These are phyloP conservation scores for Clitocybe nebularis DNA, from an alignment of 1,284 basidiomycete genomes.

Conservation along the genomic window DNA sequence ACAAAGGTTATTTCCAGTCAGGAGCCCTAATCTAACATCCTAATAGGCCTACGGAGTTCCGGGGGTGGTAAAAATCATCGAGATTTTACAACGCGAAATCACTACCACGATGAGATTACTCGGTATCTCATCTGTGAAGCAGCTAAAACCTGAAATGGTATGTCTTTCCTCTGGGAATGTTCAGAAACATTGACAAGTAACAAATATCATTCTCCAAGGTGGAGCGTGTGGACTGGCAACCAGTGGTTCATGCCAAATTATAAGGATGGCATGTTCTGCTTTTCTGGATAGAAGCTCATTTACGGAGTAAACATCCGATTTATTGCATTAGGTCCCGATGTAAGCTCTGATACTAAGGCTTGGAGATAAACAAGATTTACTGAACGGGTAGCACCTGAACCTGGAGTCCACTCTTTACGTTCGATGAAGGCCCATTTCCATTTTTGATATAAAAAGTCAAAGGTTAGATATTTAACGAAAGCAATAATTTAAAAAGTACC, in stretches of 20 bases:
- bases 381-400: slow-evolving; percentile 33
- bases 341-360: slow-evolving; percentile 32
- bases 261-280: too few species aligned
- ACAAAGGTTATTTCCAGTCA: slow-evolving; percentile 2
- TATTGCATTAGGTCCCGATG: slow-evolving; percentile 2
- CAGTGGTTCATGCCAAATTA: slow-evolving; percentile 37
- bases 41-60: slow-evolving; percentile 75
- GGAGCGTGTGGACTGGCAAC: slow-evolving; percentile 67
- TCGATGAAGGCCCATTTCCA: slow-evolving; percentile 62
- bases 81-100: slow-evolving; percentile 81
- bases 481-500: slow-evolving; percentile 34
- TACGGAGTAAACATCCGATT: neutral
- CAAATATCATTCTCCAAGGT: slow-evolving; percentile 32
- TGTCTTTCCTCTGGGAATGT: slow-evolving; percentile 8
- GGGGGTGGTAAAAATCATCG: slow-evolving; percentile 73
- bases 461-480: neutral
- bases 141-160: slow-evolving; percentile 82
- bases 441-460: slow-evolving; percentile 29
- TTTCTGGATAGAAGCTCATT: too few species aligned
- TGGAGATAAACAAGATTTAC: slow-evolving; percentile 33
- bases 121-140: slow-evolving; percentile 67
- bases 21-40: slow-evolving; percentile 5
- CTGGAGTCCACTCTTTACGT: slow-evolving; percentile 45
- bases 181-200: neutral
- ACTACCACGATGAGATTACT: slow-evolving; percentile 75